Percentiles rank a stretch among this genome's conserved stretches.
Conservation (phyloP, 2,329 filamentous ascomycete species). For the Microcyclosporella mali region DNA sequence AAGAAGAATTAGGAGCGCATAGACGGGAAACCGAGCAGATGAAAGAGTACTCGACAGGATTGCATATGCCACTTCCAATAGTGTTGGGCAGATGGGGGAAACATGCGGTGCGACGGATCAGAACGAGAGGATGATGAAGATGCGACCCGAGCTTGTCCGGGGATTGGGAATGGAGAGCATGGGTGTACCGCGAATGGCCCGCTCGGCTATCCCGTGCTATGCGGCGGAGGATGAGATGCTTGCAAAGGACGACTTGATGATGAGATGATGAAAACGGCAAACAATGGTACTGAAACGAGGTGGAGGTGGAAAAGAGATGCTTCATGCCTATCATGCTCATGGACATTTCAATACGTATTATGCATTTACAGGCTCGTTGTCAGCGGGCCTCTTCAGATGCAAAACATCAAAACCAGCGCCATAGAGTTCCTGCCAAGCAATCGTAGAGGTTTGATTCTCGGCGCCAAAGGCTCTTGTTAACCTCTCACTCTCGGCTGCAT, state of each 20-base stretch:
- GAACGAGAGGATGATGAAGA: not conserved
- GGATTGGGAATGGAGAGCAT: no score
- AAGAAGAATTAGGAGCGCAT: not conserved
- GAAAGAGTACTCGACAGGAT: no score
- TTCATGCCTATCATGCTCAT: no score
- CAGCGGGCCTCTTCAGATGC: conserved; percentile 42
- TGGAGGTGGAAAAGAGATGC: no score
- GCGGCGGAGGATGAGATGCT: no score
- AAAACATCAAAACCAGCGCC: conserved; percentile 79
- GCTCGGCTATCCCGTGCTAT: no score
- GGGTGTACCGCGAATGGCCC: no score
- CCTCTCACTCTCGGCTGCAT: conserved; percentile 56
- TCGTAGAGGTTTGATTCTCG: conserved; percentile 68
- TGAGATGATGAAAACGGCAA: no score
- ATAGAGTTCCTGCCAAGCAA: conserved; percentile 71
- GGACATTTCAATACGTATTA: no score
- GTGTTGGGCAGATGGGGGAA: not conserved
- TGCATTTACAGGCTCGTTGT: not conserved
- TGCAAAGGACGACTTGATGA: no score
- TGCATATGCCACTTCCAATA: not conserved
- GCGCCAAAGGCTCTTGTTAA: conserved; percentile 75
- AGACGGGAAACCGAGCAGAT: not conserved
- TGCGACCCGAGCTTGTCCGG: conserved; percentile 15
- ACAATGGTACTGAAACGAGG: no score
- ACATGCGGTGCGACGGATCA: not conserved